These are phyloP conservation scores for Drosera spatulata DNA, from an alignment of 179 eudicot genomes.

Conservation along the genomic window DNA sequence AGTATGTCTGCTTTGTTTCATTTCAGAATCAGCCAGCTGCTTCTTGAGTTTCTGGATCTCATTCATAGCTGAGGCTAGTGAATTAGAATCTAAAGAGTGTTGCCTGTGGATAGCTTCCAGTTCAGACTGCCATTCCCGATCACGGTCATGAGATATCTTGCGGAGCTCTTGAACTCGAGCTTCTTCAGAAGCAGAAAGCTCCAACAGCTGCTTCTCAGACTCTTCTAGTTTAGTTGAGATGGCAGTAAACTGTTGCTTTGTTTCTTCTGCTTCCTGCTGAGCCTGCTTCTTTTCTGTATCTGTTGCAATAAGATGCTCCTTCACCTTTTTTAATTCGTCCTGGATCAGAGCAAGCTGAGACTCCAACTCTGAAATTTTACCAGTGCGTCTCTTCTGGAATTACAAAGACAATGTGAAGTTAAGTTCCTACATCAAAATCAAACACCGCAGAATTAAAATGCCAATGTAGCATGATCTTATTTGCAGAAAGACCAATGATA, in stretches of 20 bases:
- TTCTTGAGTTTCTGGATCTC: conserved; percentile 46
- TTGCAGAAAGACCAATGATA: no score
- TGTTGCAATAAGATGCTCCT: conserved; percentile 49
- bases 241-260: conserved; percentile 46
- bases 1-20: conserved; percentile 18
- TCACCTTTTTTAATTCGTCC: conserved; percentile 56
- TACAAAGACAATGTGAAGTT: background rate
- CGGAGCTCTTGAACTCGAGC: conserved; percentile 16
- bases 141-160: conserved; percentile 24
- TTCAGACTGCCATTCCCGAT: conserved; percentile 24
- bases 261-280: conserved; percentile 48
- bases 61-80: conserved; percentile 37
- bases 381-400: conserved; percentile 50
- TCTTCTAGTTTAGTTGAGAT: conserved; percentile 53
- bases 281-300: conserved; percentile 56
- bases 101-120: conserved; percentile 28
- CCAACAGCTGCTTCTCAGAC: conserved; percentile 38
- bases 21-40: conserved; percentile 38
- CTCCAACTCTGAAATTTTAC: conserved; percentile 59
- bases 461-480: no score
- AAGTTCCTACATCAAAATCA: no score
- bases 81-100: conserved; percentile 24
- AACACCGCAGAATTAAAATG: no score
- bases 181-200: conserved; percentile 26
- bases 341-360: conserved; percentile 67